Conservation (phyloP, 2,329 filamentous ascomycete genomes). For the Endoconidiophora laricicola region DNA sequence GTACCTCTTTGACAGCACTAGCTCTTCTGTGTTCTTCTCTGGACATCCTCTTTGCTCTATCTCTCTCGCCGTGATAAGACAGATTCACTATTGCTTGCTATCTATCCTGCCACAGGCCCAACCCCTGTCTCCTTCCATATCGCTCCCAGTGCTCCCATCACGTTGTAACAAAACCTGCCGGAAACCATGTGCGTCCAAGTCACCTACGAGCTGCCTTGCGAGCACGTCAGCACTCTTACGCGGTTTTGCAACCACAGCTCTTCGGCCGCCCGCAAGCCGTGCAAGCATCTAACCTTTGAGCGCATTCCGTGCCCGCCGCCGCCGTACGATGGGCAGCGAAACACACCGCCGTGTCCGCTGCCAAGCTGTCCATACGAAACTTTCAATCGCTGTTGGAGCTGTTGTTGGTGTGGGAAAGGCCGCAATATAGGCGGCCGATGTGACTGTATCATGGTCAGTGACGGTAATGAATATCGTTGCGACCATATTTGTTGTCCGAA, state of each 20-base stretch:
- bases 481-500: slow-evolving; percentile 37
- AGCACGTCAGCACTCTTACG: slow-evolving; percentile 30
- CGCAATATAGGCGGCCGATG: slow-evolving; percentile 34
- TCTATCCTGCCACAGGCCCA: too few relatives aligned
- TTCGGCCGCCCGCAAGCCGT: slow-evolving; percentile 22
- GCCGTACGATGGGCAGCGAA: slow-evolving; percentile 22
- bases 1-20: too few relatives aligned
- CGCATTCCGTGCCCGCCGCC: slow-evolving; percentile 32
- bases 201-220: slow-evolving; percentile 33
- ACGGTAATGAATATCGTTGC: slow-evolving; percentile 31
- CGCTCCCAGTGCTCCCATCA: too few relatives aligned
- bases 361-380: slow-evolving; percentile 32
- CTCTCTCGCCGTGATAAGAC: too few relatives aligned
- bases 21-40: too few relatives aligned
- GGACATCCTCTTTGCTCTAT: too few relatives aligned
- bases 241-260: slow-evolving; percentile 29
- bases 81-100: too few relatives aligned
- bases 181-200: slow-evolving; percentile 31
- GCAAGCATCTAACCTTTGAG: slow-evolving; percentile 26
- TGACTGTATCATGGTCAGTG: slow-evolving; percentile 35
- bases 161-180: too few relatives aligned
- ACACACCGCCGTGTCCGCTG: slow-evolving; percentile 28
- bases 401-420: slow-evolving; percentile 39
- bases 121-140: too few relatives aligned
- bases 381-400: slow-evolving; percentile 34